Evolutionary conservation across 495 filamentous ascomycete genomes (phyloP).

Genomic region (Stereocaulon alpinum): DNA sequence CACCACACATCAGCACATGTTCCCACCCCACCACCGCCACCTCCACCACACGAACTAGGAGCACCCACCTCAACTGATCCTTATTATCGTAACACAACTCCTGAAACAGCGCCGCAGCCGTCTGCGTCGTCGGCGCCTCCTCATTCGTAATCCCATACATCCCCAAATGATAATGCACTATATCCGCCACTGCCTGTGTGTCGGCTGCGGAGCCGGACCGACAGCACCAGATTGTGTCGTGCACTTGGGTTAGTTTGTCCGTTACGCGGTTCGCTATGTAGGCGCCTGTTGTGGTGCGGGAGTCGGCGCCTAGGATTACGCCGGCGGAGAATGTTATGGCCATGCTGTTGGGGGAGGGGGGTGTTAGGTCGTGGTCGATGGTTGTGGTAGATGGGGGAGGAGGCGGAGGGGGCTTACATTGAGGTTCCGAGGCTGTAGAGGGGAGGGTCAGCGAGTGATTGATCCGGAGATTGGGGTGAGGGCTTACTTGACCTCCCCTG

Average conservation of each 20-base stretch:
- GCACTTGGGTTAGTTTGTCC: conserved; percentile 96
- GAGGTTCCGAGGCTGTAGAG: conserved; percentile 77
- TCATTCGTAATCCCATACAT: conserved; percentile 83
- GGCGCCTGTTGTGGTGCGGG: conserved; percentile 93
- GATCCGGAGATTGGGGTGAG: background rate
- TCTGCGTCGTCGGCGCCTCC: conserved; percentile 83
- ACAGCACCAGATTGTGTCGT: conserved; percentile 99
- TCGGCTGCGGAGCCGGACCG: conserved; percentile 93
- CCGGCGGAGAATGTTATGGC: conserved; percentile 95
- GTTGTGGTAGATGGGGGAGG: conserved; percentile 1
- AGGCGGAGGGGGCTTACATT: conserved; percentile 55
- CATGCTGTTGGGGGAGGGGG: conserved; percentile 31
- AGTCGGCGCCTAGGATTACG: conserved; percentile 93
- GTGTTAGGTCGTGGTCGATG: background rate
- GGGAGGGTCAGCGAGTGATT: conserved; percentile 25
- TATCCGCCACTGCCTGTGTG: conserved; percentile 95
- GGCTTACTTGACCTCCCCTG: conserved; percentile 79
- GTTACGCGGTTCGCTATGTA: conserved; percentile 99
- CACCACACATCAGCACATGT: background rate
- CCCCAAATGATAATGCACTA: conserved; percentile 90
- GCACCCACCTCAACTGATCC: conserved; percentile 64
- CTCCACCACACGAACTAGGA: background rate
- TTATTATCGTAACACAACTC: conserved; percentile 98
- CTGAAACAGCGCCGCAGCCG: conserved; percentile 89
- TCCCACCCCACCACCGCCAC: background rate